Base-by-base conservation (phyloP, 805 yeast species). In the Vanderwaltozyma tropicalis region DNA sequence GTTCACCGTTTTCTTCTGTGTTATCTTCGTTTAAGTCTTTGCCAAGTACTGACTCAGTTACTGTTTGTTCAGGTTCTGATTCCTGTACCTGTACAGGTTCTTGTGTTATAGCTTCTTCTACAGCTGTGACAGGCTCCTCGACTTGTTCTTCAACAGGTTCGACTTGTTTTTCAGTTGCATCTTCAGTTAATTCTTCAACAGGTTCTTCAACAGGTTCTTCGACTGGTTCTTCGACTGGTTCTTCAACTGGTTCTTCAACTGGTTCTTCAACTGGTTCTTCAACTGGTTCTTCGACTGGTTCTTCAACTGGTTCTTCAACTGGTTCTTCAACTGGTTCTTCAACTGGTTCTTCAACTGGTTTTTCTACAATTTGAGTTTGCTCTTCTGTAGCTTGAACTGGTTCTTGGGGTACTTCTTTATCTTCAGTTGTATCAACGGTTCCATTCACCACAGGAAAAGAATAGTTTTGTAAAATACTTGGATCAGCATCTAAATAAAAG, bases 401-500 rank as follows among this genome's bases (percentile, higher is more conserved):
- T 17, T 24, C 22, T 27, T 32, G 22, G 9, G 5, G 4, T 5
- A 9, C 19, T 7, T 3, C 31, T n/a, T n/a, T 10, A 5, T 18
- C 96, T 34, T 19, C 31, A 18, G 21, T 10, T 33, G 3, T 9
- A 22, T 18, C 13, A n/a, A 7, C n/a, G 11, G 18, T 16, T 4
- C 13, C 12, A 8, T 38, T 16, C 3, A 29, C 40, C 1, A 37
- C 37, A 6, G 49, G 49, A 46, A 74, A 77, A 45, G 68, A 71
- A 44, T 66, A 66, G 33, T 66, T 64, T 34, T 61, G 62, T 53
- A 70, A 57, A 37, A 63, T 61, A 22, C 62, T 57, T 29, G 64
- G 64, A 41, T 66, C 69, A 15, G 75, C 68, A 57, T 78, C 80
- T 25, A 81, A 65, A 53, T 84, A 84, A 49, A 81, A 85, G 47